A percentile compares a stretch with the other conserved stretches of the same genome.
These are phyloP conservation scores for Candida dajiaensis DNA, from an alignment of 805 yeast genomes.

Conservation along the genomic window DNA sequence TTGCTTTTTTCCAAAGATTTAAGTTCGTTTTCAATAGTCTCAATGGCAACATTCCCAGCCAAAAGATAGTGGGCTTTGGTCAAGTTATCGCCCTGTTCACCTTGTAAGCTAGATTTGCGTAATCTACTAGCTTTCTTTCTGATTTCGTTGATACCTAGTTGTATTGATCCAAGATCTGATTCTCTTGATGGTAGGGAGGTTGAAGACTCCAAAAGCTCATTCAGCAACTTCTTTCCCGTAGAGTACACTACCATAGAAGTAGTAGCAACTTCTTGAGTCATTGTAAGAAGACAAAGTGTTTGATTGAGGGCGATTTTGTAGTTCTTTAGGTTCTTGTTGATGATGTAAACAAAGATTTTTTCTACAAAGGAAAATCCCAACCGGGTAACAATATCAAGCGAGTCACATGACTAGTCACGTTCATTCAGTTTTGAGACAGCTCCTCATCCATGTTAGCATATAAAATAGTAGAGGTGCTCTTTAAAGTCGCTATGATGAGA, in stretches of 20 bases:
- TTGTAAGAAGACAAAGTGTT: not conserved
- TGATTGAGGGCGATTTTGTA: not conserved
- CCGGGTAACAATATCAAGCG: not conserved
- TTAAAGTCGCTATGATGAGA: too few species aligned
- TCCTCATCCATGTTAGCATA: too few species aligned
- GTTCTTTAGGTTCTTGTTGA: not conserved
- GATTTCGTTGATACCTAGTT: slow-evolving; percentile 74
- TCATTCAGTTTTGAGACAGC: too few species aligned
- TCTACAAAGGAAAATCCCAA: not conserved
- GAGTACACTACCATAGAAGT: slow-evolving; percentile 1
- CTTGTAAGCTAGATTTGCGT: slow-evolving; percentile 38
- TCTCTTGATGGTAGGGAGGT: slow-evolving; percentile 60
- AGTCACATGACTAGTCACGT: not conserved
- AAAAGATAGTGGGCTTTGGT: slow-evolving; percentile 82
- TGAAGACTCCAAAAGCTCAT: slow-evolving; percentile 74
- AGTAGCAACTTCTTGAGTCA: slow-evolving; percentile 1
- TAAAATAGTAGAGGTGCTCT: too few species aligned
- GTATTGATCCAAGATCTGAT: slow-evolving; percentile 73
- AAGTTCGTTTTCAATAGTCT: slow-evolving; percentile 65
- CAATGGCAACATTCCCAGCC: slow-evolving; percentile 86
- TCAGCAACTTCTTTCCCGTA: slow-evolving; percentile 33
- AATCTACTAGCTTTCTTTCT: slow-evolving; percentile 57
- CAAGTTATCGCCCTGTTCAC: slow-evolving; percentile 30
- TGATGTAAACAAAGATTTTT: not conserved
- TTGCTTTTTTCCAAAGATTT: slow-evolving; percentile 29